phyloP scores from a whole-genome alignment of 768 basidiomycete species.

The Suillus tomentosus region DNA sequence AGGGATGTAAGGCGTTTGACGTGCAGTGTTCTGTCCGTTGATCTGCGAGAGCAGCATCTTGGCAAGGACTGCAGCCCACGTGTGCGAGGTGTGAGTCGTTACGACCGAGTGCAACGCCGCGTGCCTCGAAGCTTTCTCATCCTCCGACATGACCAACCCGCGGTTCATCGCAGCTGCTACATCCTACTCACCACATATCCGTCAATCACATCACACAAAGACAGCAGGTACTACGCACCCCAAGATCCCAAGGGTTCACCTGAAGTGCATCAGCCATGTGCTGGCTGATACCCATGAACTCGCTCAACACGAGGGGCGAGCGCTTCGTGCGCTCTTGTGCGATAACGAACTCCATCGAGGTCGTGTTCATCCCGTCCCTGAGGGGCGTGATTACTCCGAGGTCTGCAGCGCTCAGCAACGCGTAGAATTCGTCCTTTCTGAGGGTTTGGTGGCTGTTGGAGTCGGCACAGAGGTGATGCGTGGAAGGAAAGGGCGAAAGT shows the following conservation, averaged over 20 bases:
- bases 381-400: conserved; percentile 94
- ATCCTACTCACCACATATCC: not conserved
- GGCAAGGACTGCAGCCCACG: conserved; percentile 89
- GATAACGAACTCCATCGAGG: conserved; percentile 93
- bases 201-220: not conserved
- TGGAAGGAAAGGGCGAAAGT: not conserved
- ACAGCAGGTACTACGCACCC: conserved; percentile 46
- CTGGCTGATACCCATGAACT: conserved; percentile 97
- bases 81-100: conserved; percentile 90
- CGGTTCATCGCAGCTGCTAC: conserved; percentile 4
- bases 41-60: conserved; percentile 87
- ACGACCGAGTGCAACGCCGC: conserved; percentile 78
- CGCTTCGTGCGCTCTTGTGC: conserved; percentile 85
- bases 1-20: conserved; percentile 84
- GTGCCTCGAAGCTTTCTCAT: conserved; percentile 49
- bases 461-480: not conserved
- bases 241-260: conserved; percentile 96
- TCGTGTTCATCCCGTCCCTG: conserved; percentile 97
- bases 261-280: conserved; percentile 88
- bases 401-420: conserved; percentile 89
- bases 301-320: conserved; percentile 87
- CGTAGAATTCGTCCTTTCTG: conserved; percentile 98
- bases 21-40: conserved; percentile 73
- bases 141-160: not conserved
- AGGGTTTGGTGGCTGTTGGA: conserved; percentile 85